phyloP scores from a whole-genome alignment of 306 rosid species.

The Sphenostylis stenocarpa region DNA sequence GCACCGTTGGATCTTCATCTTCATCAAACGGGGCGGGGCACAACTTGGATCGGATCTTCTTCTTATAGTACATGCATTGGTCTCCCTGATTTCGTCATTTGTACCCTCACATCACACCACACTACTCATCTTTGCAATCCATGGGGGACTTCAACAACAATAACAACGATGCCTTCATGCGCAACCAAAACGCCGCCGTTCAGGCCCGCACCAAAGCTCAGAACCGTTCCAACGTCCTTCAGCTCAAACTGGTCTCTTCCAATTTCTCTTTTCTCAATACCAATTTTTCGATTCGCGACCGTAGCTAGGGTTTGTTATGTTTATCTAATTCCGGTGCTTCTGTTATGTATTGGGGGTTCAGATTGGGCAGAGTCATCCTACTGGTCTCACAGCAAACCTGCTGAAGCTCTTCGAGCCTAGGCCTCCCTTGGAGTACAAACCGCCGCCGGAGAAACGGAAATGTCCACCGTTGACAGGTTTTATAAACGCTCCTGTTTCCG shows the following conservation, averaged over 20 bases:
- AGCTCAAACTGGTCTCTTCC: slow-evolving; percentile 77
- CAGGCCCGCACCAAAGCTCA: slow-evolving; percentile 98
- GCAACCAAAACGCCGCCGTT: slow-evolving; percentile 97
- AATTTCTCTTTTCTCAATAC: neutral
- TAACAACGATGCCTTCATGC: slow-evolving; percentile 82
- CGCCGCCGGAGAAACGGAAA: slow-evolving; percentile 95
- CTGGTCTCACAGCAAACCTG: slow-evolving; percentile 86
- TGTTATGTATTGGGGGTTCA: slow-evolving; percentile 38
- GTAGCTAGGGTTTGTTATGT: slow-evolving; percentile 38
- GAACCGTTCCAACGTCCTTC: slow-evolving; percentile 96
- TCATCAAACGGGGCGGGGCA: neutral
- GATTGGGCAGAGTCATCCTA: slow-evolving; percentile 99
- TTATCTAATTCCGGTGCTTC: neutral
- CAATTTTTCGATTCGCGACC: neutral
- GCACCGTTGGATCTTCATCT: neutral
- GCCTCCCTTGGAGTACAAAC: slow-evolving; percentile 88
- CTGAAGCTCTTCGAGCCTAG: slow-evolving; percentile 99
- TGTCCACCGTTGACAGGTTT: slow-evolving; percentile 84
- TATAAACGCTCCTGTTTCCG: neutral
- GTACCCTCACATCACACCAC: neutral
- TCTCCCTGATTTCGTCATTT: neutral
- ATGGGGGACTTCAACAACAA: slow-evolving; percentile 61
- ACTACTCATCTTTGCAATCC: slow-evolving; percentile 28
- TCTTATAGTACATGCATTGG: neutral
- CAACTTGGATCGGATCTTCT: neutral